Conservation (phyloP, 352 stramenopile species). For the Pythium periplocum region DNA sequence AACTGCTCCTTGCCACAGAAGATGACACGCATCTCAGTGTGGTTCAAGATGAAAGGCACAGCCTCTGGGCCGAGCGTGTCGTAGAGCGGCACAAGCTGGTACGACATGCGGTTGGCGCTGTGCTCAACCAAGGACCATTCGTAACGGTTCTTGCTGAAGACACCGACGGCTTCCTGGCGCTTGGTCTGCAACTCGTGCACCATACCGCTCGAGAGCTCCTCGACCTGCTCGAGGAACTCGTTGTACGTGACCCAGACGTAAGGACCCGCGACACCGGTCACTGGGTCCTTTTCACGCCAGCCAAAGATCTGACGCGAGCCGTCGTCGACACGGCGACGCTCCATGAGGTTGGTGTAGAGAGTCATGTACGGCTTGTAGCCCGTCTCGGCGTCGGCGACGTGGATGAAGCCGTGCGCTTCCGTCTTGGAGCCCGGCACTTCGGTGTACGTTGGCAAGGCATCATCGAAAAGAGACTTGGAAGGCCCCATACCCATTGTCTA, state of each 20-base stretch:
- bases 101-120: constrained; percentile 57
- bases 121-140: constrained; percentile 69
- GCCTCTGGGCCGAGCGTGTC: constrained; percentile 66
- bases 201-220: constrained; percentile 37
- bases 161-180: constrained; percentile 45
- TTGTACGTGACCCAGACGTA: constrained; percentile 62
- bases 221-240: constrained; percentile 45
- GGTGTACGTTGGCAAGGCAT: constrained; percentile 6
- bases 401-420: constrained; percentile 12
- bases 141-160: constrained; percentile 74
- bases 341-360: constrained; percentile 46
- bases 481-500: constrained; percentile 17
- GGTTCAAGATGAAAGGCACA: constrained; percentile 74
- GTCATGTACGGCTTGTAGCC: constrained; percentile 38
- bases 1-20: constrained; percentile 62
- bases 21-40: constrained; percentile 65
- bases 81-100: constrained; percentile 72
- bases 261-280: constrained; percentile 26
- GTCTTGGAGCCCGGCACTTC: constrained; percentile 18
- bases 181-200: constrained; percentile 23
- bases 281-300: constrained; percentile 33
- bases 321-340: constrained; percentile 34
- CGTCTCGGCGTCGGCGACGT: constrained; percentile 15
- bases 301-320: constrained; percentile 54
- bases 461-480: constrained; percentile 18